Evolutionary conservation across 768 basidiomycete genomes (phyloP).

Genomic region (Termitomyces sp.): DNA sequence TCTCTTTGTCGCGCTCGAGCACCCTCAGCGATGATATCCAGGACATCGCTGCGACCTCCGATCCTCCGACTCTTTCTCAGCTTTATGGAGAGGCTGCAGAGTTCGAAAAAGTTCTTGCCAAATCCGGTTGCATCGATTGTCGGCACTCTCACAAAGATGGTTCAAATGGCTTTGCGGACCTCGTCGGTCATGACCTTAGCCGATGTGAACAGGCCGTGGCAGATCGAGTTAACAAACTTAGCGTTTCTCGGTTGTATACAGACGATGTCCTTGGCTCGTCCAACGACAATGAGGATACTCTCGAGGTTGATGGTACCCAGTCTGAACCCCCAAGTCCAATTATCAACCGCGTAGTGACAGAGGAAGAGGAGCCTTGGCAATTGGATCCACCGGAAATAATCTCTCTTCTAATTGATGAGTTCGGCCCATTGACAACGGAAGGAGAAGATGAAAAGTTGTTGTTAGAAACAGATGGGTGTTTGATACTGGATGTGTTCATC

Average conservation of each 20-base stretch:
- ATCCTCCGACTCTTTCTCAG: conserved; percentile 27
- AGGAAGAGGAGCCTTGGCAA: conserved; percentile 26
- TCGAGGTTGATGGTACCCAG: neutral
- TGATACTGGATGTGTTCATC: conserved; percentile 48
- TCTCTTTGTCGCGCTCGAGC: conserved; percentile 9
- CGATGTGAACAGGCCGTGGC: conserved; percentile 30
- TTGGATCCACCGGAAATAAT: conserved; percentile 48
- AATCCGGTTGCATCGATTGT: conserved; percentile 22
- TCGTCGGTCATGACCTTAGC: conserved; percentile 41
- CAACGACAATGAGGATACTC: neutral
- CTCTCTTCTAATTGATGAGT: conserved; percentile 50
- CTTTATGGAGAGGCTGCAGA: conserved; percentile 38
- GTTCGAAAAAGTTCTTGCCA: conserved; percentile 33
- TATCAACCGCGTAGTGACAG: conserved; percentile 24
- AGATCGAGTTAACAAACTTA: conserved; percentile 35
- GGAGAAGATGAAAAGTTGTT: conserved; percentile 48
- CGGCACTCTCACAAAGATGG: conserved; percentile 18
- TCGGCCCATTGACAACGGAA: conserved; percentile 45
- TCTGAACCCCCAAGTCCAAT: conserved; percentile 10
- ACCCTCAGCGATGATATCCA: conserved; percentile 17
- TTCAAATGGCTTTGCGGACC: conserved; percentile 33
- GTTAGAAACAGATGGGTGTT: conserved; percentile 48
- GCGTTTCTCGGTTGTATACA: conserved; percentile 30
- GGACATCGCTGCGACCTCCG: conserved; percentile 8
- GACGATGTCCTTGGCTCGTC: conserved; percentile 21